phyloP scores from a whole-genome alignment of 139 green algal genomes.

The Tetradesmus obliquus region DNA sequence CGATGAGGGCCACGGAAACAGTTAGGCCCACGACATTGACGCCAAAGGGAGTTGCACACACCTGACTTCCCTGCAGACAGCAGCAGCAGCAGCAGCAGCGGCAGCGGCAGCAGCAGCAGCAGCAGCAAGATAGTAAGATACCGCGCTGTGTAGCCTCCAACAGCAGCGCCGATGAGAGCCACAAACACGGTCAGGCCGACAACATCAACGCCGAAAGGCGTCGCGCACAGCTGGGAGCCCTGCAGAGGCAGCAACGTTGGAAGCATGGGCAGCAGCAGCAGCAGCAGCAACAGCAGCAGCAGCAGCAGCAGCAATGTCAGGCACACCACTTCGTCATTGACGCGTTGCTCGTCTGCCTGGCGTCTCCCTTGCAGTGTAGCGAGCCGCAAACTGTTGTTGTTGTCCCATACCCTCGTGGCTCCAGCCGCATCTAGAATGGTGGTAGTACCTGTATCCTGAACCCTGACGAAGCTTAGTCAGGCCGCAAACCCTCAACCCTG shows the following conservation, averaged over 20 bases:
- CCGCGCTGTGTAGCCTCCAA: constrained; percentile 72
- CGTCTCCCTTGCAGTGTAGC: too few relatives aligned
- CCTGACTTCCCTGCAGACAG: constrained; percentile 20
- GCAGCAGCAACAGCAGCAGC: constrained; percentile 68
- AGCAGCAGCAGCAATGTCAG: constrained; percentile 88
- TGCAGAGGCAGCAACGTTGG: background rate
- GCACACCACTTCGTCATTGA: constrained; percentile 76
- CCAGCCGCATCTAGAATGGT: too few relatives aligned
- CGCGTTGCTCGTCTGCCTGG: too few relatives aligned
- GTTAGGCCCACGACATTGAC: constrained; percentile 97
- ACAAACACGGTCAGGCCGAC: constrained; percentile 94
- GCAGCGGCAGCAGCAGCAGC: background rate
- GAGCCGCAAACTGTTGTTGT: too few relatives aligned
- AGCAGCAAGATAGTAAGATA: background rate
- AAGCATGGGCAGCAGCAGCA: background rate
- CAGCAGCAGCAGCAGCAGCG: background rate
- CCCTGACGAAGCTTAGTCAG: too few relatives aligned
- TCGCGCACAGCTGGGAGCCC: constrained; percentile 84
- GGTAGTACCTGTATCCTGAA: too few relatives aligned
- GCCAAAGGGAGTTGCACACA: constrained; percentile 96
- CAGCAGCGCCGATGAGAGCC: constrained; percentile 69
- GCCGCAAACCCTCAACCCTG: too few relatives aligned
- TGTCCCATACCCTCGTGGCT: too few relatives aligned
- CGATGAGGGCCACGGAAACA: constrained; percentile 84
- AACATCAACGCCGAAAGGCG: constrained; percentile 95